Evolutionary conservation across 306 rosid genomes (phyloP).

Genomic region (Purshia tridentata): DNA sequence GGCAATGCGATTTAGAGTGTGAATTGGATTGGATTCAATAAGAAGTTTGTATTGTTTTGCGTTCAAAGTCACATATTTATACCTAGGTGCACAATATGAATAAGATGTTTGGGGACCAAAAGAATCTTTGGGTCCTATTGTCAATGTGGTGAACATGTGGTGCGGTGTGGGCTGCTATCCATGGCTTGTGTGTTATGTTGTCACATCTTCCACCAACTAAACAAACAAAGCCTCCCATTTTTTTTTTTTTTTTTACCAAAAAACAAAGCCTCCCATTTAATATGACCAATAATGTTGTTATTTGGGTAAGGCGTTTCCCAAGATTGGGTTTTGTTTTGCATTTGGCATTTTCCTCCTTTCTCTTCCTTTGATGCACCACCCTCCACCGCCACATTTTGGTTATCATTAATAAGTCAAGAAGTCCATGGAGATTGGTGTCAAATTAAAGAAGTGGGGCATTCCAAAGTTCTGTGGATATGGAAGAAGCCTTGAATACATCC

Average conservation of each 20-base stretch:
- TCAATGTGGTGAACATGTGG: constrained; percentile 34
- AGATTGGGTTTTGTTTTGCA: background rate
- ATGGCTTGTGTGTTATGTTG: constrained; percentile 36
- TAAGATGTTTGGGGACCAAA: constrained; percentile 1
- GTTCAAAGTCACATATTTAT: constrained; percentile 17
- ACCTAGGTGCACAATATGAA: background rate
- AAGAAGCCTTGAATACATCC: background rate
- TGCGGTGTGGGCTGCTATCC: constrained; percentile 29
- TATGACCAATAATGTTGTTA: constrained; percentile 7
- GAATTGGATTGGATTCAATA: background rate
- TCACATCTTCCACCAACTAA: constrained; percentile 38
- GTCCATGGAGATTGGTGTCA: constrained; percentile 30
- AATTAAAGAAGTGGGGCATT: constrained; percentile 18
- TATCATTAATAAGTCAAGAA: constrained; percentile 7
- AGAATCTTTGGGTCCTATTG: constrained; percentile 26
- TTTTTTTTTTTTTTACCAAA: too few species aligned
- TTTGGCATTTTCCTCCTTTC: constrained; percentile 14
- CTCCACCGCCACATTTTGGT: constrained; percentile 35
- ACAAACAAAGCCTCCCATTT: constrained; percentile 11
- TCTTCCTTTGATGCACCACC: constrained; percentile 30
- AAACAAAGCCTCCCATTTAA: constrained; percentile 9
- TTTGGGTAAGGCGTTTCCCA: constrained; percentile 31
- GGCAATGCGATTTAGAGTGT: background rate
- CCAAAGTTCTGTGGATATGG: constrained; percentile 22
- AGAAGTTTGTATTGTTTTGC: background rate